Evolutionary conservation across 495 filamentous ascomycete genomes (phyloP), one percentile per base, ranked within the genome.

Genomic region (Xylaria telfairii): DNA sequence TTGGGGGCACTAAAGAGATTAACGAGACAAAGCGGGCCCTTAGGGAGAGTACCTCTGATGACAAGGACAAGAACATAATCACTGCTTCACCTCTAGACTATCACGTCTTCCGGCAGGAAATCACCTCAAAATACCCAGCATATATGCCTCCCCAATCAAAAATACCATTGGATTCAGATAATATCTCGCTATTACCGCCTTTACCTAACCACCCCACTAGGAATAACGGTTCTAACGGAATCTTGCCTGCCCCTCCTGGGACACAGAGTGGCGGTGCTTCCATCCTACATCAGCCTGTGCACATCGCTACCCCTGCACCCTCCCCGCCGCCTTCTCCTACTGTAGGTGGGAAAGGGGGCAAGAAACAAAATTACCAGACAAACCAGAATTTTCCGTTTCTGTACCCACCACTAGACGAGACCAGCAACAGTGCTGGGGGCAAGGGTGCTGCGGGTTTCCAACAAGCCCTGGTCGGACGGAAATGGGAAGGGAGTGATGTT

Each of bases 361-460:
- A 99, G 83, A 99, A 99, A 76, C 96, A 98, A 72, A 99, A 98
- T 69, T 99, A 98, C 77, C 96, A 99, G 79, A 99, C 96, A 0
- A 99, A 99, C 77, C 96, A 99, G 72, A 95, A 97, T 74, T 99
- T 99, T 73, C 96, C 96, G 0, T 98, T 99, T 74, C 89, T 99
- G 82, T 99, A 98, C 75, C 96, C 96, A 3, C 95, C 96, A 2
- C 81, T 96, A 17, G 93, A 96, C 82, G 89, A 89, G 70, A 87
- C 88, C 8, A 95, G 90, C 79, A 96, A 94, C 74, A 90, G 89
- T 65, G 89, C 94, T 54, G 94, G 95, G 65, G 96, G 95, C 6
- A 97, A 96, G 77, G 93, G 92, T 41, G 88, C 81, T 19, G 92
- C 92, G 1, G 90, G 90, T 39, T 79, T 91, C 47, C 93, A 96